phyloP scores from a whole-genome alignment of 345 rosid genomes.

The Eucalyptus coolabah region DNA sequence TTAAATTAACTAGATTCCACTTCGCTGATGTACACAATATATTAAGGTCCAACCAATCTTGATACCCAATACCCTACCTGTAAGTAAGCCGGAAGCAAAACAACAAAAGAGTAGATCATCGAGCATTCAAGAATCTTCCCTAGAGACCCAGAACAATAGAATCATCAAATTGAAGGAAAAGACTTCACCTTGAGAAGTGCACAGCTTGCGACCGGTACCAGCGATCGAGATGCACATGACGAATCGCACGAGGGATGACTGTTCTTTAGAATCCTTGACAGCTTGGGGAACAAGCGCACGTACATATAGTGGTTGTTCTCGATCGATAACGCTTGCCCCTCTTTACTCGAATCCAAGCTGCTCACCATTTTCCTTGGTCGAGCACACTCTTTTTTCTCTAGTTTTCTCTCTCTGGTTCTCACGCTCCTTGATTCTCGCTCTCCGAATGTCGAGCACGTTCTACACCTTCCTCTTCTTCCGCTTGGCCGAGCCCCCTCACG shows the following conservation, averaged over 20 bases:
- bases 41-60: not conserved
- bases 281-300: conserved; percentile 75
- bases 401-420: too few relatives aligned
- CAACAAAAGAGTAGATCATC: not conserved
- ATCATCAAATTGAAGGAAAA: not conserved
- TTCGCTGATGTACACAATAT: not conserved
- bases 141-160: not conserved
- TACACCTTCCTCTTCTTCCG: too few relatives aligned
- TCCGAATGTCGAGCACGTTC: too few relatives aligned
- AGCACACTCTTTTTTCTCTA: too few relatives aligned
- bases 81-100: not conserved
- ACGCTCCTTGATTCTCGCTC: too few relatives aligned
- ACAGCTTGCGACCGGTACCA: conserved; percentile 33
- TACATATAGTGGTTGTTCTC: conserved; percentile 78
- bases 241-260: conserved; percentile 62
- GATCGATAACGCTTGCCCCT: conserved; percentile 54
- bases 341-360: too few relatives aligned
- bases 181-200: conserved; percentile 42
- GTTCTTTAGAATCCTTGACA: conserved; percentile 59
- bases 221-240: conserved; percentile 52
- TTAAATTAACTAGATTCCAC: not conserved
- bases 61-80: not conserved
- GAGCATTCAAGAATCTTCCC: not conserved
- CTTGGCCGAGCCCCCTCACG: too few relatives aligned
- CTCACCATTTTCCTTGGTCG: too few relatives aligned